phyloP scores from a whole-genome alignment of 768 basidiomycete species.

The button mushroom (Agaricus bisporus) region DNA sequence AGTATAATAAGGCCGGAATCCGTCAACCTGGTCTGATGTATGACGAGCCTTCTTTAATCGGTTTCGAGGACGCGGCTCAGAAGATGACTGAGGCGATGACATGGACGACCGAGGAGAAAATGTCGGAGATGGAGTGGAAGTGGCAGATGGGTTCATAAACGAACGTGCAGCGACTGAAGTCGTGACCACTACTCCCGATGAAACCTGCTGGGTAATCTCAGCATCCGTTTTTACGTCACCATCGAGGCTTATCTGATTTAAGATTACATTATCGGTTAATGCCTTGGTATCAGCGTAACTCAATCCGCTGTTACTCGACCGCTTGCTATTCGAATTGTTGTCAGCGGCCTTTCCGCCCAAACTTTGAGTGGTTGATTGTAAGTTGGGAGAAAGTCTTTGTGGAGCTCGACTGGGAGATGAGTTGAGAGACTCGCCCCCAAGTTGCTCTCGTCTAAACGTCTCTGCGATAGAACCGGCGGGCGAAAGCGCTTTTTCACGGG shows the following conservation, averaged over 20 bases:
- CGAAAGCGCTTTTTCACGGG: conserved; percentile 1
- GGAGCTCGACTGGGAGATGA: neutral
- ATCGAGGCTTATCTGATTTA: neutral
- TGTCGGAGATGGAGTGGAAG: neutral
- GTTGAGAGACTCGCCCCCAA: neutral
- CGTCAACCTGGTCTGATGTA: neutral
- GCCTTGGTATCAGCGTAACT: neutral
- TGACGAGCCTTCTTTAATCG: neutral
- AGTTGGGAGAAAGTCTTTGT: neutral
- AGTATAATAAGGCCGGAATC: conserved; percentile 2
- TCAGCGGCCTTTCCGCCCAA: neutral
- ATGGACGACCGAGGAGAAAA: neutral
- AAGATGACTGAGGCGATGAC: neutral
- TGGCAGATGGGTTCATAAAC: neutral
- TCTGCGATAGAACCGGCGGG: conserved; percentile 7
- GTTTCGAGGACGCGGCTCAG: neutral
- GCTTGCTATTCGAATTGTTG: neutral
- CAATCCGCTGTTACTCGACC: neutral
- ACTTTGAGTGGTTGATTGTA: neutral
- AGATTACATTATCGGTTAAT: neutral
- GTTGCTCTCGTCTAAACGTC: conserved; percentile 4
- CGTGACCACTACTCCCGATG: neutral
- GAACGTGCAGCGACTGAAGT: neutral
- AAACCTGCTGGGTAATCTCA: neutral
- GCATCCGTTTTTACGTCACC: too few relatives aligned